phyloP scores from a whole-genome alignment of 2,329 filamentous ascomycete genomes.

The Alternaria triticina region DNA sequence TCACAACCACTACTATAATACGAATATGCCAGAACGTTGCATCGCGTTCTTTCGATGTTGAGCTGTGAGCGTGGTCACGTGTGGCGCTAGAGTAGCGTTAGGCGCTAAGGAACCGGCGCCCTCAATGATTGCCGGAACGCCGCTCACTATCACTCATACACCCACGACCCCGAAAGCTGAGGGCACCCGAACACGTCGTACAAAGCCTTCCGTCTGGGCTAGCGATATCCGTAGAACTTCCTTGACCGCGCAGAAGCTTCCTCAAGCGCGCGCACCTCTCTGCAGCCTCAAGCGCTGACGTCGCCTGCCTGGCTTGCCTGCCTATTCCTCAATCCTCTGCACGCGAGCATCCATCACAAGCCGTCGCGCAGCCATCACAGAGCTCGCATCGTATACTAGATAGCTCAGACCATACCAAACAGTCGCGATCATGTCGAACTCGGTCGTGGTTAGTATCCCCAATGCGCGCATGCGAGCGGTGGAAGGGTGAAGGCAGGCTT shows the following conservation, averaged over 20 bases:
- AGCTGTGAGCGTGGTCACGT: constrained; percentile 6
- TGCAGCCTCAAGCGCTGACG: constrained; percentile 39
- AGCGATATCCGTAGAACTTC: constrained; percentile 26
- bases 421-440: constrained; percentile 46
- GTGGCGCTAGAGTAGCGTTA: constrained; percentile 12
- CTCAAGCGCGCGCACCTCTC: constrained; percentile 29
- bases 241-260: constrained; percentile 34
- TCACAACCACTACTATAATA: neutral
- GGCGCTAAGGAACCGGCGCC: constrained; percentile 15
- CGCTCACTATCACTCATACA: constrained; percentile 34
- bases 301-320: constrained; percentile 36
- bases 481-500: constrained; percentile 18
- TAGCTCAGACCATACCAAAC: constrained; percentile 20
- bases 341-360: constrained; percentile 30
- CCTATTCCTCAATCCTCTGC: constrained; percentile 23
- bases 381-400: constrained; percentile 22
- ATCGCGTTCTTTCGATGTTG: neutral
- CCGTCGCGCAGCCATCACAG: constrained; percentile 18
- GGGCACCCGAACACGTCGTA: constrained; percentile 39
- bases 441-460: constrained; percentile 47
- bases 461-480: constrained; percentile 20
- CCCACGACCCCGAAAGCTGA: constrained; percentile 40
- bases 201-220: constrained; percentile 35
- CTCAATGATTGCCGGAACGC: constrained; percentile 19
- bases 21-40: neutral